Percentiles rank a stretch among this genome's conserved stretches.
Conservation (phyloP, 495 filamentous ascomycete species). For the Penicillium arizonense region DNA sequence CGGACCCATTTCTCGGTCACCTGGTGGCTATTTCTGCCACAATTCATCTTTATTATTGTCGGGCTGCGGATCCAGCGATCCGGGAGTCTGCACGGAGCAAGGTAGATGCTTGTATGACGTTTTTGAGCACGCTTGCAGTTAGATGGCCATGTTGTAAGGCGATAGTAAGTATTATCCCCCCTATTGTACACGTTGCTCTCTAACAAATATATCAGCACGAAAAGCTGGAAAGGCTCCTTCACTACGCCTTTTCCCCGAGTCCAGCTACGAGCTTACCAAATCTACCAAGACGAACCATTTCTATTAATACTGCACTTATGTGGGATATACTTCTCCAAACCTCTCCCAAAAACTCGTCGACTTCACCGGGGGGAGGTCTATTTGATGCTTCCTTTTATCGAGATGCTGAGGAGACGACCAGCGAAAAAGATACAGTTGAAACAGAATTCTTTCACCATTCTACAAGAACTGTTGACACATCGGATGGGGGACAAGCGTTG, state of each 20-base stretch:
- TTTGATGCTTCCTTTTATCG: slow-evolving; percentile 27
- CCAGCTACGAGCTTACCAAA: slow-evolving; percentile 27
- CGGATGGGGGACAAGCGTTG: slow-evolving; percentile 38
- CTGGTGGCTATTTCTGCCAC: slow-evolving; percentile 38
- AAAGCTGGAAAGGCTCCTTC: slow-evolving; percentile 32
- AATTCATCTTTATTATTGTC: slow-evolving; percentile 44
- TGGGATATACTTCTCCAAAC: slow-evolving; percentile 43
- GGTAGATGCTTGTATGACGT: slow-evolving; percentile 36
- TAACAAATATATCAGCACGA: slow-evolving; percentile 22
- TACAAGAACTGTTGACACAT: slow-evolving; percentile 37
- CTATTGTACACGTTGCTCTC: background rate
- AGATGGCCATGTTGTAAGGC: slow-evolving; percentile 34
- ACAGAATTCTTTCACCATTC: slow-evolving; percentile 41
- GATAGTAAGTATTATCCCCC: slow-evolving; percentile 19
- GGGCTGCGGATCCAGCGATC: slow-evolving; percentile 35
- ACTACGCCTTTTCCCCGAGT: slow-evolving; percentile 35
- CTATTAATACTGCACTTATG: slow-evolving; percentile 42
- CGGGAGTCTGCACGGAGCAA: slow-evolving; percentile 38
- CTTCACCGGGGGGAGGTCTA: slow-evolving; percentile 18
- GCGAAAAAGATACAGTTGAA: slow-evolving; percentile 33
- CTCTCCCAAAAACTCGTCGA: slow-evolving; percentile 13
- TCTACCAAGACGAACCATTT: slow-evolving; percentile 36
- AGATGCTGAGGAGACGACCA: slow-evolving; percentile 7
- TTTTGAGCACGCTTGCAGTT: slow-evolving; percentile 27
- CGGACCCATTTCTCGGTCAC: slow-evolving; percentile 43